Evolutionary conservation across 179 eudicot species (phyloP), one percentile per base, ranked within the genome.

Genomic region (Camellia oleifera): DNA sequence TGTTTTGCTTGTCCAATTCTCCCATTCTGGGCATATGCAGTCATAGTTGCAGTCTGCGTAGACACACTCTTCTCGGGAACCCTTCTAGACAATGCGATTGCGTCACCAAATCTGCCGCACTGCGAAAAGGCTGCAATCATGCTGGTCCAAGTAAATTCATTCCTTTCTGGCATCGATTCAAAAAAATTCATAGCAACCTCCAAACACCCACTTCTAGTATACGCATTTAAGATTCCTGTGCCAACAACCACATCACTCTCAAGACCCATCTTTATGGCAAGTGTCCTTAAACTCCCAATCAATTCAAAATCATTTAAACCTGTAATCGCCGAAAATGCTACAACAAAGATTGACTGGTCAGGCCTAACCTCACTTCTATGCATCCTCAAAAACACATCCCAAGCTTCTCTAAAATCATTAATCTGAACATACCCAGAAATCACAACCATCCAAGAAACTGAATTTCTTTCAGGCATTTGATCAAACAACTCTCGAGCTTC

Each of bases 401-500:
- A 88, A 32, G 82, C 88, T 77, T 84, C 85, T 71, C 45, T 44
- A 72, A 74, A 84, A 52, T 71, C 66, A 71, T 65, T 63, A 69
- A 72, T 53, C 79, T 81, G 81, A 54, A 70, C 77, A 75, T 76
- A 84, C 63, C 87, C 90, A 8, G 88, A 84, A 46, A 88, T 56
- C 90, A 86, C 81, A 79, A 82, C 79, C 87, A 84, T 80, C 90
- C 90, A 88, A 86, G 87, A 86, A n/a, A 86, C 83, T 9, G 79
- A 26, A 79, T 82, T 86, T 65, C 86, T 81, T 45, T 76, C 83
- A 12, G 79, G 77, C 89, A 88, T 86, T 77, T 46, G 69, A 80
- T 86, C 89, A 71, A 88, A 88, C 44, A 88, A 64, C 80, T 77
- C 70, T 71, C 68, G 83, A 3, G 88, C 87, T 80, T 86, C 87